Percentiles rank a stretch among this genome's conserved stretches.
Conservation (phyloP, 192 early-diverging fungal species). For the Phycomyces blakesleeanus region DNA sequence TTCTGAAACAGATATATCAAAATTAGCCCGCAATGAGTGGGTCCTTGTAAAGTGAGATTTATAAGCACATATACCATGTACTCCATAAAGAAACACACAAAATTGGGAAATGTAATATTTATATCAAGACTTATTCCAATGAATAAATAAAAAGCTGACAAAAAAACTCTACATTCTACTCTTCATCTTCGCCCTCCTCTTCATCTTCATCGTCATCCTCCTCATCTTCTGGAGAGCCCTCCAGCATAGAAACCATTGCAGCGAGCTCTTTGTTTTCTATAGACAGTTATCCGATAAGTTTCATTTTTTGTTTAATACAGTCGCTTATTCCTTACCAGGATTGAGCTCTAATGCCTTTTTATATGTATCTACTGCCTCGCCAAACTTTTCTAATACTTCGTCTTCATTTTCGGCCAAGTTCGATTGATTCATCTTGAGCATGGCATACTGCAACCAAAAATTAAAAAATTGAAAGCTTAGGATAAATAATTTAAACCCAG, state of each 20-base stretch:
- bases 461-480: background rate
- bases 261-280: slow-evolving; percentile 1
- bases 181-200: background rate
- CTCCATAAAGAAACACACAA: too few relatives aligned
- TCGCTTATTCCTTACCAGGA: slow-evolving; percentile 13
- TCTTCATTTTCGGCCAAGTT: slow-evolving; percentile 25
- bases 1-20: too few relatives aligned
- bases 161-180: background rate
- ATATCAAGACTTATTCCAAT: background rate
- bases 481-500: background rate
- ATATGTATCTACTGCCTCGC: slow-evolving; percentile 26
- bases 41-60: too few relatives aligned
- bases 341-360: slow-evolving; percentile 22
- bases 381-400: slow-evolving; percentile 22
- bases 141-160: slow-evolving; percentile 1
- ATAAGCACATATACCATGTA: too few relatives aligned
- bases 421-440: slow-evolving; percentile 23
- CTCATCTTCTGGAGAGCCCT: background rate
- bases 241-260: slow-evolving; percentile 7
- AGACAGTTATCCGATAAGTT: background rate
- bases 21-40: too few relatives aligned
- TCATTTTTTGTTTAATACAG: too few relatives aligned
- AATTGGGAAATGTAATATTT: too few relatives aligned
- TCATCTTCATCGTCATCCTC: slow-evolving; percentile 6
- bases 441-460: slow-evolving; percentile 18